Evolutionary conservation across 768 basidiomycete species (phyloP).

Genomic region (Hypholoma fasciculare): DNA sequence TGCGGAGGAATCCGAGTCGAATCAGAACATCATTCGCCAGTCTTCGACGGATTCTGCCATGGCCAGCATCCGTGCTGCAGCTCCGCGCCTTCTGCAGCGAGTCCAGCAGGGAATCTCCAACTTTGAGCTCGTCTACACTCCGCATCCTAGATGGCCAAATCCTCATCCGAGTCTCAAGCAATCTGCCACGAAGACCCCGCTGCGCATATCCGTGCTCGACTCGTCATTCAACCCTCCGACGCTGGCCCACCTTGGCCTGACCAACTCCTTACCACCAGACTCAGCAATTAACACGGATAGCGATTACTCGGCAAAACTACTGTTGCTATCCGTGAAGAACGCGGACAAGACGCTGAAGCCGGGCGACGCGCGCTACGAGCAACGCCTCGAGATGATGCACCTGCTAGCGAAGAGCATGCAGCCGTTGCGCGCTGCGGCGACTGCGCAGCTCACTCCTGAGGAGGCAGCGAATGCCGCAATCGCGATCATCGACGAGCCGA

Average conservation of each 20-base stretch:
- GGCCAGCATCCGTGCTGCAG: slow-evolving; percentile 20
- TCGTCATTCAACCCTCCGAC: slow-evolving; percentile 95
- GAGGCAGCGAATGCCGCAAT: slow-evolving; percentile 60
- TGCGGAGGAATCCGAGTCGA: no score
- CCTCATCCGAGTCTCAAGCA: slow-evolving; percentile 19
- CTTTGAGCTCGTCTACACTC: slow-evolving; percentile 62
- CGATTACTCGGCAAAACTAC: slow-evolving; percentile 68
- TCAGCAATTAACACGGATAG: slow-evolving; percentile 4
- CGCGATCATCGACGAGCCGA: slow-evolving; percentile 84
- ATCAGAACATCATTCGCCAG: no score
- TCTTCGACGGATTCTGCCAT: slow-evolving; percentile 1
- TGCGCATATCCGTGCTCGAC: slow-evolving; percentile 77
- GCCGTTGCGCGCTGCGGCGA: not conserved
- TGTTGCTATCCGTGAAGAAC: slow-evolving; percentile 84
- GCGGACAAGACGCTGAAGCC: slow-evolving; percentile 77
- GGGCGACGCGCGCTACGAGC: slow-evolving; percentile 71
- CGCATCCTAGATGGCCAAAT: slow-evolving; percentile 69
- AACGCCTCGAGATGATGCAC: slow-evolving; percentile 86
- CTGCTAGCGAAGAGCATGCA: slow-evolving; percentile 52
- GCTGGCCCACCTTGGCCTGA: slow-evolving; percentile 78
- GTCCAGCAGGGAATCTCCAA: slow-evolving; percentile 45
- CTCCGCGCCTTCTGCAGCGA: slow-evolving; percentile 28
- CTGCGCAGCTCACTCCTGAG: slow-evolving; percentile 3
- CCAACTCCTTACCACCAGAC: slow-evolving; percentile 39
- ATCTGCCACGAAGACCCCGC: slow-evolving; percentile 15